Base-by-base conservation (phyloP, 2,329 filamentous ascomycete genomes). In the Ascochyta clinopodiicola region DNA sequence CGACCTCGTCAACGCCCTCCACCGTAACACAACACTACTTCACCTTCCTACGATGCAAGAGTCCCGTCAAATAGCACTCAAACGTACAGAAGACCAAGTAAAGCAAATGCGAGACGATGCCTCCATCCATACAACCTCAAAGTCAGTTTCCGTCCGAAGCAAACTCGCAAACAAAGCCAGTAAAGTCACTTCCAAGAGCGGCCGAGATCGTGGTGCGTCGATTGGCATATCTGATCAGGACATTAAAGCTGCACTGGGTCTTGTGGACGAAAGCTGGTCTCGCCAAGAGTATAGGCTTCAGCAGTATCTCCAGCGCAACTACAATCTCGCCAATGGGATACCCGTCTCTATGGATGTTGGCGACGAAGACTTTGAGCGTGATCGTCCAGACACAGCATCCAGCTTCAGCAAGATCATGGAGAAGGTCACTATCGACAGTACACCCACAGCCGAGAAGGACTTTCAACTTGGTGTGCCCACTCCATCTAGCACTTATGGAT, bases 1-100 rank as follows among this genome's bases (percentile, higher is more conserved):
- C 0, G 86, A 87, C 46, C 76, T 90, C 6, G 85, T 91, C 44
- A 88, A 90, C 64, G 82, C 86, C 17, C 75, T 91, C n/a, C 82
- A 87, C 56, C 82, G 81, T 37, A 91, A 91, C 65, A 82, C 80
- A 2, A 84, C 83, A 0, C 71, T 91, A 1, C 70, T 89, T 13
- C 83, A 82, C 62, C 79, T 91, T 31, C 87, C 88, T 6, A 77
- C 76, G 9, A 88, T 90, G 84, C 79, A 83, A 32, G 80, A 84
- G 59, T 86, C 88, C 58, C 81, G 87, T 42, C 78, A 80, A 22
- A 80, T 83, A 61, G 84, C 87, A 3, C 81, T 90, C 55, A 85
- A 86, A 57, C 82, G 79, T 60, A 82, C 85, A 3, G 81, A 83
- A 53, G 78, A 82, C 42, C 82, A 86, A 62, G 79, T 85, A 43